Evolutionary conservation across 2,329 filamentous ascomycete species (phyloP).

Genomic region (Amauroascus niger): DNA sequence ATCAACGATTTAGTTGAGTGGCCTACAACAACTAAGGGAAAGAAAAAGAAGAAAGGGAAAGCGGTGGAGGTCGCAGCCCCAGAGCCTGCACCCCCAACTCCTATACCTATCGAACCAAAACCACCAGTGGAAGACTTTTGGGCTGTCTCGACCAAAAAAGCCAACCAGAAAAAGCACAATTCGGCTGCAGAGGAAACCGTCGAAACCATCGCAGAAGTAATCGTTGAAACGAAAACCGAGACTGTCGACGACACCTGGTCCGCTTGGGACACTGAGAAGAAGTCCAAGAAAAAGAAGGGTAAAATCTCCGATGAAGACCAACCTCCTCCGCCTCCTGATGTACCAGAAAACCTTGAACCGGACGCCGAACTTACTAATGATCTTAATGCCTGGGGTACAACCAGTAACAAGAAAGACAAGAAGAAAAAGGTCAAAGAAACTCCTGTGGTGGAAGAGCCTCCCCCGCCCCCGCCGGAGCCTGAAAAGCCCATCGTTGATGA

Average conservation of each 20-base stretch:
- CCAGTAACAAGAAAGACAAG: slow-evolving; percentile 22
- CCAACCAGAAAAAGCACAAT: slow-evolving; percentile 12
- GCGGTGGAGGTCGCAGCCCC: neutral
- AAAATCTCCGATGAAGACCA: slow-evolving; percentile 35
- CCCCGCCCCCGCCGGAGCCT: slow-evolving; percentile 10
- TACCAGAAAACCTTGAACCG: slow-evolving; percentile 14
- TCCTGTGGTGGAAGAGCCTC: slow-evolving; percentile 16
- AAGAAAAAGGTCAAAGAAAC: slow-evolving; percentile 27
- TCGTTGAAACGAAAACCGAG: neutral
- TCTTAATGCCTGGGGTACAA: slow-evolving; percentile 23
- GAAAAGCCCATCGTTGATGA: slow-evolving; percentile 24
- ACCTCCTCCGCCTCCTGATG: slow-evolving; percentile 26
- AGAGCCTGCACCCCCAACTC: slow-evolving; percentile 4
- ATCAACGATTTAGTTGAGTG: slow-evolving; percentile 19
- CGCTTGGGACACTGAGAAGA: slow-evolving; percentile 25
- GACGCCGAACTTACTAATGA: slow-evolving; percentile 25
- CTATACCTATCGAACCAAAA: slow-evolving; percentile 4
- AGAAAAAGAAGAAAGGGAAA: slow-evolving; percentile 25
- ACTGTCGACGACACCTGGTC: slow-evolving; percentile 12
- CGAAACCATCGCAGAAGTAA: neutral
- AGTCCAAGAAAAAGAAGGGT: slow-evolving; percentile 34
- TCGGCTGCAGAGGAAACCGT: neutral
- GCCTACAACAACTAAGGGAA: slow-evolving; percentile 33
- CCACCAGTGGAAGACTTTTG: slow-evolving; percentile 6
- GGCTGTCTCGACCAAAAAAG: slow-evolving; percentile 5